These are phyloP conservation scores for Pleurozium schreberi DNA, from an alignment of 225 moss, liverwort and hornwort genomes.

Conservation along the genomic window DNA sequence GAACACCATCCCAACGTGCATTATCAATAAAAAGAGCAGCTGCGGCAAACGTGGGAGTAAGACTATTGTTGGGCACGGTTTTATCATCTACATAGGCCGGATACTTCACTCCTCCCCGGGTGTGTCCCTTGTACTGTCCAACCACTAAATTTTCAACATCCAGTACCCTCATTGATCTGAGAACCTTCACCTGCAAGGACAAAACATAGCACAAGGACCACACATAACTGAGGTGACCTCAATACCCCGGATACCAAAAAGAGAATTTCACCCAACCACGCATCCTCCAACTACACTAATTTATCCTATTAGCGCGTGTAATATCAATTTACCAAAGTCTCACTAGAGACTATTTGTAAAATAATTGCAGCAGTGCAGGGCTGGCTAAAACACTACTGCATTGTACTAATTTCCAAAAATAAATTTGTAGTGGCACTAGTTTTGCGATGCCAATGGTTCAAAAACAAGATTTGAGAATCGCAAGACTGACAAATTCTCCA, in stretches of 20 bases:
- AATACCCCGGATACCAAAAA: background rate
- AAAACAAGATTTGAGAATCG: slow-evolving; percentile 98
- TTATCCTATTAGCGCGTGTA: background rate
- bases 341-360: background rate
- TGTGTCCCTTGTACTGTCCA: slow-evolving; percentile 92
- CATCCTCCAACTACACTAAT: background rate
- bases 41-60: slow-evolving; percentile 95
- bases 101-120: slow-evolving; percentile 69
- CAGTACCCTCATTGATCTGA: slow-evolving; percentile 79
- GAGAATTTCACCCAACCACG: background rate
- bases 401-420: background rate
- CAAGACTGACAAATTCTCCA: slow-evolving; percentile 90
- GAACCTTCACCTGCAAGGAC: slow-evolving; percentile 80
- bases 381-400: background rate
- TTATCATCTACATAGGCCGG: slow-evolving; percentile 88
- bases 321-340: background rate
- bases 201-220: background rate
- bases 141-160: slow-evolving; percentile 61
- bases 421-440: no score
- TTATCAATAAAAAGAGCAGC: slow-evolving; percentile 91
- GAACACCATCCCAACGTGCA: slow-evolving; percentile 97
- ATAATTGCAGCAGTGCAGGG: background rate
- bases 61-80: slow-evolving; percentile 86
- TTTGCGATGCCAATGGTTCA: slow-evolving; percentile 39
- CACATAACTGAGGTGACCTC: background rate